Conservation (phyloP, 129 eudicot species). For the Glebionis coronaria region DNA sequence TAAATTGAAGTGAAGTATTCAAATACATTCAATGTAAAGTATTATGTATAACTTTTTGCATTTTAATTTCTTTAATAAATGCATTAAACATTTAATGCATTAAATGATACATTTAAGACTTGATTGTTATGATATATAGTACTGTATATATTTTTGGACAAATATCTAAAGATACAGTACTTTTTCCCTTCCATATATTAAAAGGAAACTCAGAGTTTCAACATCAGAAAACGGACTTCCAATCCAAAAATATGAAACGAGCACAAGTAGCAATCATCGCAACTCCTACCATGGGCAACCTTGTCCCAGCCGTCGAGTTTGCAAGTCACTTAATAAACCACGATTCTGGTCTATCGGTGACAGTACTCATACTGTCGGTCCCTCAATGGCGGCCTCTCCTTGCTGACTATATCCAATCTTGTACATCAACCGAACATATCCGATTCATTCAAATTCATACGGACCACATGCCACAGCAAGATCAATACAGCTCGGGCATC, state of each 20-base stretch:
- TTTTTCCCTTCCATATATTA: no score
- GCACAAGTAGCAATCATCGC: conserved; percentile 36
- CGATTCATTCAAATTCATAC: conserved; percentile 20
- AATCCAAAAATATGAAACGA: conserved; percentile 17
- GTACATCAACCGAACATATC: conserved; percentile 20
- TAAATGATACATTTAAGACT: no score
- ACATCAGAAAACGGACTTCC: background rate
- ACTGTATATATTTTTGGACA: no score
- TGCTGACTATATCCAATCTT: conserved; percentile 19
- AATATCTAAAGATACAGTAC: no score
- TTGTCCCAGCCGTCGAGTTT: conserved; percentile 36
- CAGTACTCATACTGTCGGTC: conserved; percentile 23
- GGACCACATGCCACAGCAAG: conserved; percentile 3
- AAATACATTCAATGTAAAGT: no score
- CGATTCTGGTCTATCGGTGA: conserved; percentile 15
- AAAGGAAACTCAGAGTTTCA: no score
- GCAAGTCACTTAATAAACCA: conserved; percentile 24
- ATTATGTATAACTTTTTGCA: no score
- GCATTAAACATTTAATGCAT: no score
- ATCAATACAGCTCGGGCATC: conserved; percentile 14
- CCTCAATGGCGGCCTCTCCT: conserved; percentile 36
- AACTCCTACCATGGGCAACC: conserved; percentile 35
- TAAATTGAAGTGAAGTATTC: no score
- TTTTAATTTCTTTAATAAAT: no score
- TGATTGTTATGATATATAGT: no score